Evolutionary conservation across 148 eudicot genomes (phyloP), one percentile per base, ranked within the genome.

Genomic region (Euryodendron excelsum): DNA sequence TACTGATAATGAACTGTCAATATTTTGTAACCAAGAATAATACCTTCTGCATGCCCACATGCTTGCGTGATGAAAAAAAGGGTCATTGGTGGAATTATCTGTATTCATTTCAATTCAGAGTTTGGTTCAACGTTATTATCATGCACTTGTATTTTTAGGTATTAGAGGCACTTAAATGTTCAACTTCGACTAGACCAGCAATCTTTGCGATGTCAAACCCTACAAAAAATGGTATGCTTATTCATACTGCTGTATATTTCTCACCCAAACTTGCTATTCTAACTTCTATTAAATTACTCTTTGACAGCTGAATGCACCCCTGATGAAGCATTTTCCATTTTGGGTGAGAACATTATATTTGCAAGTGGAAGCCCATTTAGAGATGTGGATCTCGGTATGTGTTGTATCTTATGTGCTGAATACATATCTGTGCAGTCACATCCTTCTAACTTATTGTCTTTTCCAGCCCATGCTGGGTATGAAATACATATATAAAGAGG

Each of bases 181-280:
- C 98, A 77, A 93, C 97, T 66, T 91, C 98, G 17, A 90, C 99
- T 20, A 86, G 91, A 83, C 99, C 99, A 75, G 99, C 98, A 77
- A 91, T 96, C 78, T 96, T 96, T 81, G 91, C 99, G 10, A 93
- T 96, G 99, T 96, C 99, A 67, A 96, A 96, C 85, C 99, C 99
- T 39, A 96, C 99, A 58, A 91, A 80, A 83, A 93, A 91, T 82
- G 99, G 99, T 96, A 77, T 36, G 76, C 23, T 64, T 73, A 34
- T 31, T 75, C 34, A 18, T 74, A 55, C 11, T 41, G 25, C 21
- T 73, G 47, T 31, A 3, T 30, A 33, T 11, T 76, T 27, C 41
- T 69, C 63, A 60, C 39, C 41, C 47, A 36, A 60, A 23, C 37
- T 62, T 62, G 10, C 48, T 74, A 8, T 28, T 66, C 69, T 75